Evolutionary conservation across 2,329 filamentous ascomycete species (phyloP), one percentile per base, ranked within the genome.

Genomic region (Xylaria sp.): DNA sequence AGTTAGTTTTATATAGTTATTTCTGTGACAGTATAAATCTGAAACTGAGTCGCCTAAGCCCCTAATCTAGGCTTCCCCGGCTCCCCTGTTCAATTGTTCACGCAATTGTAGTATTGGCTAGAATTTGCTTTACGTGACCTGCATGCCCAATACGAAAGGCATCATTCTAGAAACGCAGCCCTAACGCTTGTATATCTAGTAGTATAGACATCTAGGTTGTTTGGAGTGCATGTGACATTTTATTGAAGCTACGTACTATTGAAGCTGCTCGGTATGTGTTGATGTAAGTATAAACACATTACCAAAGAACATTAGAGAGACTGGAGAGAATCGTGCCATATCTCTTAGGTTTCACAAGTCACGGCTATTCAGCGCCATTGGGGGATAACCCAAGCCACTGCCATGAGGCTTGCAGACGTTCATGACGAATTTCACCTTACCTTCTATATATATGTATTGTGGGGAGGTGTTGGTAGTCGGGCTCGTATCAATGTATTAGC

Each of bases 331-430:
- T 35, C 32, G 32, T 2, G 8, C 2, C 5, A 35, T 44, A 8
- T n/a, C 6, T 40, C 35, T 44, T 44, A 18, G 44, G 35, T 64
- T 29, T 29, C 42, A 25, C 9, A 40, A 51, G 44, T n/a, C 53
- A 40, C 35, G 9, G 29, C 13, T 18, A 9, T 53, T 8, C 53
- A 54, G 29, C 47, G 48, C 21, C n/a, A 9, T 57, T 63, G 47
- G 60, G 37, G 47, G 47, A 40, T 51, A 58, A 53, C 27, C 21
- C 16, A 59, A 57, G 50, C 57, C 58, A 62, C 44, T 47, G 47
- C 65, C 44, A 37, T 21, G 21, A 47, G 57, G 58, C 54, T 44
- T 68, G 66, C 44, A 62, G 62, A 44, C 27, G 55, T 50, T 60
- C 47, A 60, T 59, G 60, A 40, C 48, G 50, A 6, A 10, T 9